Evolutionary conservation across 805 yeast genomes (phyloP).

Genomic region (Candida quercuum): DNA sequence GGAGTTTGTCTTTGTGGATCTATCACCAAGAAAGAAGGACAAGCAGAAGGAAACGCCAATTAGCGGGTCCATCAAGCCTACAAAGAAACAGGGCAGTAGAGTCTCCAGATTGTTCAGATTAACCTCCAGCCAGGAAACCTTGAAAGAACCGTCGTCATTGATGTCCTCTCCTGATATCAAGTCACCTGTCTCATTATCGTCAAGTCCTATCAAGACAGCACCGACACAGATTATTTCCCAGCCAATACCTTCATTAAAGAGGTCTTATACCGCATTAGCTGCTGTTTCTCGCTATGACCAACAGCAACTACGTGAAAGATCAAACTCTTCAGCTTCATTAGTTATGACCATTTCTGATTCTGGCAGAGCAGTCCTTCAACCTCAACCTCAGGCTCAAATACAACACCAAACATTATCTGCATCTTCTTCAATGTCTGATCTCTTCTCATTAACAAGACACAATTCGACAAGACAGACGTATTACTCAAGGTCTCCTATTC

Average conservation of each 20-base stretch:
- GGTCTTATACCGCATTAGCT: conserved; percentile 8
- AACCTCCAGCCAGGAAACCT: conserved; percentile 3
- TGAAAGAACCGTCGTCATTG: background rate
- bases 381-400: background rate
- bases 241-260: conserved; percentile 5
- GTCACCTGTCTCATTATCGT: background rate
- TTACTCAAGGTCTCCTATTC: conserved; percentile 17
- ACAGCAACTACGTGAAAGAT: conserved; percentile 6
- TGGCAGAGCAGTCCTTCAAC: conserved; percentile 17
- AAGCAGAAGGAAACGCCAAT: background rate
- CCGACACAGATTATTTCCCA: background rate
- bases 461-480: conserved; percentile 9
- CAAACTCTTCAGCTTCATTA: conserved; percentile 11
- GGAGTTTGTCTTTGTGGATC: conserved; percentile 25
- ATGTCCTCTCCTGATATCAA: background rate
- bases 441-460: conserved; percentile 11
- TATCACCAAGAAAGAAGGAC: conserved; percentile 23
- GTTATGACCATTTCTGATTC: conserved; percentile 17
- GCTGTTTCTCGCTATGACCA: conserved; percentile 1
- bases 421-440: conserved; percentile 20
- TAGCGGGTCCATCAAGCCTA: background rate
- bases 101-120: conserved; percentile 10
- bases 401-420: conserved; percentile 15
- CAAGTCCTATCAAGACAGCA: conserved; percentile 1
- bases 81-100: conserved; percentile 6